Base-by-base conservation (phyloP, 1,284 basidiomycete species). In the Salmacisia buchloeana region DNA sequence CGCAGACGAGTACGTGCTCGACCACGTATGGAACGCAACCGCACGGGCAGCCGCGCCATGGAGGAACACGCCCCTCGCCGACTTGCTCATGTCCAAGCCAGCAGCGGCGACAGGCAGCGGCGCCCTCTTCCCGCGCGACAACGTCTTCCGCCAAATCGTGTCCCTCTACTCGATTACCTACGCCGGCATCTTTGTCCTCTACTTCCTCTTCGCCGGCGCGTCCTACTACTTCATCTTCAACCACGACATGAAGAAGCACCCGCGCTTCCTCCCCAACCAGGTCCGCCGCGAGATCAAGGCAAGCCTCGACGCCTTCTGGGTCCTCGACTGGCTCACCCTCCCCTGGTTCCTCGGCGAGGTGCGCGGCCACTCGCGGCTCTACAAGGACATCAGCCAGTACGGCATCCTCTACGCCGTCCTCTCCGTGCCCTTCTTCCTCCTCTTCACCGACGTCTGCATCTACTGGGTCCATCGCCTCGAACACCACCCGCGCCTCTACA, bases 311-410 rank as follows among this genome's bases (percentile, higher is more conserved):
- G 88, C 92, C 0, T 94, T 96, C 76, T 91, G 92, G 0, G 71
- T 73, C 45, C 74, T 82, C 52, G 78, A 78, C 64, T 69, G 90
- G 27, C 80, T 97, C 61, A 97, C 92, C 0, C 82, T 97, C 18
- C 94, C 94, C 0, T 96, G 90, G 89, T 97, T 98, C 83, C 82
- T 93, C 69, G 89, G 85, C 4, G 94, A 99, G 81, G 91, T 94
- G 1, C 85, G 90, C 79, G 96, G 96, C 0, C 86, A 91, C 74
- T 88, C 88, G 25, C 85, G 82, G 79, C 76, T 97, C 46, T 98
- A 97, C 78, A 85, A 90, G 64, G 84, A 87, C 60, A 82, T 92
- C 27, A 85, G 84, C 45, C 87, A 79, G 58, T 73, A 74, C 58
- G 77, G 77, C 27, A 65, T 68, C 65, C 66, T 59, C 33, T 80